Conservation (phyloP, 805 yeast genomes). For the Cyberlindnera euphorbiiphila region DNA sequence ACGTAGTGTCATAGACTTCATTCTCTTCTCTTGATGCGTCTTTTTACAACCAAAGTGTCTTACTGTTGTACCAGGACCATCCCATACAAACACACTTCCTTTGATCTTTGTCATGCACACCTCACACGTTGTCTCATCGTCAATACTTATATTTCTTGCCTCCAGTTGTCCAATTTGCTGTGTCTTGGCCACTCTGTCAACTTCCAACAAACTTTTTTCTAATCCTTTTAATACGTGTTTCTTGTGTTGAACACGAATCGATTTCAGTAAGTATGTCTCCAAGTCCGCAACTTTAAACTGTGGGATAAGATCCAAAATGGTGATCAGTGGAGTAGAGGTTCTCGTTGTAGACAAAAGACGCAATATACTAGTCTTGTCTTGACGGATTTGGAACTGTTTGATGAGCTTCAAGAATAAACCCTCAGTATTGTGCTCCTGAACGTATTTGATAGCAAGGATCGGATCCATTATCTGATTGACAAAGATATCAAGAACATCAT, state of each 20-base stretch:
- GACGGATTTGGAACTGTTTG: conserved; percentile 34
- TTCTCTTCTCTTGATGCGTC: conserved; percentile 3
- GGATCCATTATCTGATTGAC: conserved; percentile 55
- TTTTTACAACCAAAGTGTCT: conserved; percentile 25
- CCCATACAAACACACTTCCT: conserved; percentile 16
- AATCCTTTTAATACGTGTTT: conserved; percentile 1
- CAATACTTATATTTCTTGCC: conserved; percentile 2
- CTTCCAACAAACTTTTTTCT: conserved; percentile 9
- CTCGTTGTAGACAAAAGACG: conserved; percentile 37
- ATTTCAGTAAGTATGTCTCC: conserved; percentile 19
- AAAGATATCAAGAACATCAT: conserved; percentile 57
- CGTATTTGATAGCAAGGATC: conserved; percentile 48
- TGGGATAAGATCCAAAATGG: conserved; percentile 13
- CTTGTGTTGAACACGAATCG: conserved; percentile 15
- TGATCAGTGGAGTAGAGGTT: conserved; percentile 26
- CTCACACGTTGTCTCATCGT: conserved; percentile 12
- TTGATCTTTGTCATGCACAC: conserved; percentile 15
- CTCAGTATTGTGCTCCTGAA: conserved; percentile 33
- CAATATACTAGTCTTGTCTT: conserved; percentile 33
- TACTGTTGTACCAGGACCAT: conserved; percentile 4
- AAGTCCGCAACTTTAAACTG: conserved; percentile 21
- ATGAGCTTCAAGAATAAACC: conserved; percentile 37
- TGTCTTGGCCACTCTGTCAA: conserved; percentile 11
- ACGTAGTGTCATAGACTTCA: conserved; percentile 15
- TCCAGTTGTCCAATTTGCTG: conserved; percentile 9